Evolutionary conservation across 768 basidiomycete species (phyloP).

Genomic region (Suillus plorans): DNA sequence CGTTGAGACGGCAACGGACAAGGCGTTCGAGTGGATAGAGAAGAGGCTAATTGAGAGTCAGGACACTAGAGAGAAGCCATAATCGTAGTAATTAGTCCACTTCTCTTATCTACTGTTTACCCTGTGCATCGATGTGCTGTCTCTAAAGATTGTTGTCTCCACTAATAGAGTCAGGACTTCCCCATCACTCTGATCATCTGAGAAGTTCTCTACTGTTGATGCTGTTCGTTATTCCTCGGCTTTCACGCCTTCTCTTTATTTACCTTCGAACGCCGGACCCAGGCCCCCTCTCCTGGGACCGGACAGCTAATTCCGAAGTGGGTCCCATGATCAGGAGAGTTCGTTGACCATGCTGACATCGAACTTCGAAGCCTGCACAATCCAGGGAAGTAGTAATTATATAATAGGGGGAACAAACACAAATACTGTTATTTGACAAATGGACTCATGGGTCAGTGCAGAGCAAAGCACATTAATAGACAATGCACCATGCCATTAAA

Average conservation of each 20-base stretch:
- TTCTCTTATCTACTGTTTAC: not conserved
- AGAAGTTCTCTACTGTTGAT: not conserved
- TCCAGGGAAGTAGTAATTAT: not conserved
- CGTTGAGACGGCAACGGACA: conserved; percentile 69
- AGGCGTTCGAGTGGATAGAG: conserved; percentile 69
- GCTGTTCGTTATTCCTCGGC: not conserved
- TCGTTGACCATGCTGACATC: not conserved
- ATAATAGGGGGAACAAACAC: not conserved
- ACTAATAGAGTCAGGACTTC: not conserved
- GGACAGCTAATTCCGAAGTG: not conserved
- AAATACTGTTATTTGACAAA: not conserved
- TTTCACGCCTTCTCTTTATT: not conserved
- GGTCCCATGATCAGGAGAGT: not conserved
- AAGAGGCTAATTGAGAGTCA: conserved; percentile 47
- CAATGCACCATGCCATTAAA: not conserved
- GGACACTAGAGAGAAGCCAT: conserved; percentile 27
- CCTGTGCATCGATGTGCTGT: not conserved
- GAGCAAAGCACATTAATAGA: not conserved
- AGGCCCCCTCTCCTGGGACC: not conserved
- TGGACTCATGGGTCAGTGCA: not conserved
- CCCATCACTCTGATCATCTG: not conserved
- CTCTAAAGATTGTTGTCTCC: not conserved
- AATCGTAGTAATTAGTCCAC: conserved; percentile 23
- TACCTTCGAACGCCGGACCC: not conserved
- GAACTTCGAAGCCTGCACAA: not conserved